Percentiles rank a stretch among this genome's conserved stretches.
Evolutionary conservation across 108 stramenopile genomes (phyloP).

Genomic region (Bacterosira constricta): DNA sequence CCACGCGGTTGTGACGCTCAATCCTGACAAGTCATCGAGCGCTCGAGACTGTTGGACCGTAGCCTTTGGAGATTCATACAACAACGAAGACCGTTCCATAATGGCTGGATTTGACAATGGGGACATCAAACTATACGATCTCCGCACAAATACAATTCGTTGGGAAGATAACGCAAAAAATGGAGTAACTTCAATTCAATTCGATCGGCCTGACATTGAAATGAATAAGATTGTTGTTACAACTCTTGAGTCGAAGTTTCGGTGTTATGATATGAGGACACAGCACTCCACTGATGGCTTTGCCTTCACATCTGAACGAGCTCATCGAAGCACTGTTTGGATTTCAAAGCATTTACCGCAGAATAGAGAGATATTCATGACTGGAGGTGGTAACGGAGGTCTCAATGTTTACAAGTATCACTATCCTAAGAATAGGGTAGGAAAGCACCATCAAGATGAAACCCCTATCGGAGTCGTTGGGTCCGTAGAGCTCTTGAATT

Average conservation of each 20-base stretch:
- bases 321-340: constrained; percentile 85
- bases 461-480: constrained; percentile 74
- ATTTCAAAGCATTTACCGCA: constrained; percentile 80
- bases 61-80: constrained; percentile 84
- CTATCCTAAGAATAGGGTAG: constrained; percentile 65
- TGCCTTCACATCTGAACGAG: constrained; percentile 66
- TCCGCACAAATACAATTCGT: constrained; percentile 67
- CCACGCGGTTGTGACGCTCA: constrained; percentile 67
- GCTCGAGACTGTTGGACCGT: constrained; percentile 90
- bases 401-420: constrained; percentile 88
- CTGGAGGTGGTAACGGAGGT: constrained; percentile 88
- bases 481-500: constrained; percentile 78
- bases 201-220: constrained; percentile 88
- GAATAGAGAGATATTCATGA: constrained; percentile 87
- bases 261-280: constrained; percentile 80
- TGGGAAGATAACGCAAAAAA: constrained; percentile 88
- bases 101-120: constrained; percentile 92
- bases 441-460: constrained; percentile 66
- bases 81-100: constrained; percentile 80
- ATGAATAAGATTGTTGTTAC: constrained; percentile 91
- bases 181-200: constrained; percentile 85
- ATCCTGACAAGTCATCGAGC: constrained; percentile 67
- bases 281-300: constrained; percentile 78
- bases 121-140: constrained; percentile 88
- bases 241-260: constrained; percentile 87